A percentile compares a stretch with the other conserved stretches of the same genome.
Conservation (phyloP, 108 stramenopile species). For the Pseudonitzschia multiseries region DNA sequence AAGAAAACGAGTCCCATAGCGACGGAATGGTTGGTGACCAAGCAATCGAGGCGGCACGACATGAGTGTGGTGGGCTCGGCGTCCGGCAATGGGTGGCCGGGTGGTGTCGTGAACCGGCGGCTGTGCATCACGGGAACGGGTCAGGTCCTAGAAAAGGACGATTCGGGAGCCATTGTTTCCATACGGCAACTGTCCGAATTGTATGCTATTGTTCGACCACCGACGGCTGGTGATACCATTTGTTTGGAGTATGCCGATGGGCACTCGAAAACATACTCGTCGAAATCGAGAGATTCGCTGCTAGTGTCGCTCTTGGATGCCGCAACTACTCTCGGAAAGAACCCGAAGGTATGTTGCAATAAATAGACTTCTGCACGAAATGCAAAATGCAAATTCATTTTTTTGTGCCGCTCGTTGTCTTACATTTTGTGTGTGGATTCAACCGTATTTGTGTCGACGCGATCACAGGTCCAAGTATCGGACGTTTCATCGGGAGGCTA, state of each 20-base stretch:
- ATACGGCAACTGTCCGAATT: constrained; percentile 42
- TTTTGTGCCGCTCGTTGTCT: too few species aligned
- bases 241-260: constrained; percentile 49
- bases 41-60: constrained; percentile 49
- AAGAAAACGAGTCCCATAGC: constrained; percentile 31
- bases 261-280: constrained; percentile 28
- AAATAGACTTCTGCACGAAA: background rate
- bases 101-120: constrained; percentile 44
- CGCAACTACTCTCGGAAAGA: constrained; percentile 39
- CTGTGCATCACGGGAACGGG: constrained; percentile 45
- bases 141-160: constrained; percentile 51
- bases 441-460: background rate
- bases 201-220: constrained; percentile 48
- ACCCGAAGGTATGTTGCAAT: constrained; percentile 21
- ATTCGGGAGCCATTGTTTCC: constrained; percentile 37
- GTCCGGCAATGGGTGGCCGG: constrained; percentile 33
- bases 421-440: background rate
- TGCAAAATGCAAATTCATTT: too few species aligned
- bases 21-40: constrained; percentile 46
- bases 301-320: constrained; percentile 62
- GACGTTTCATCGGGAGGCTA: constrained; percentile 47
- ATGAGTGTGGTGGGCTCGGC: constrained; percentile 30
- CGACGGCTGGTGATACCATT: constrained; percentile 35
- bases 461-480: constrained; percentile 37
- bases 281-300: constrained; percentile 42